phyloP scores from a whole-genome alignment of 176 grass and related monocot species.

The Miscanthus lutarioriparius region DNA sequence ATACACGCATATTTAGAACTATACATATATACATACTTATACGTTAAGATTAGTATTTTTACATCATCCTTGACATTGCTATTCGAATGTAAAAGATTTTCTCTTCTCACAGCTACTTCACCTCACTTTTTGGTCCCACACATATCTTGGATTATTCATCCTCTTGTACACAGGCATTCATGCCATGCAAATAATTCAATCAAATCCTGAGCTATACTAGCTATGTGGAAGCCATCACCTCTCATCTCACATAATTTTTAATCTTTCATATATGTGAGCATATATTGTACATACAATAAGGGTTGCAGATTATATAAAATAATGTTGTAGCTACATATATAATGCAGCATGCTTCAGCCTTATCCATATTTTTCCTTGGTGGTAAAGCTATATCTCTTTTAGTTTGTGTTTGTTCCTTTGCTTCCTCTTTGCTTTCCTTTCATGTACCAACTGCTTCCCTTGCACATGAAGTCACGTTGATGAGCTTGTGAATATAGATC shows the following conservation, averaged over 20 bases:
- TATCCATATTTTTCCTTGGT: constrained; percentile 45
- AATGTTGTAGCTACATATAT: background rate
- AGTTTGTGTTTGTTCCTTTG: constrained; percentile 53
- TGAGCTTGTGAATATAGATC: constrained; percentile 49
- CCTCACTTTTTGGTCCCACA: constrained; percentile 46
- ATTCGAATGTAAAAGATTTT: constrained; percentile 45
- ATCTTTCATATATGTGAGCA: background rate
- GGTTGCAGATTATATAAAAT: background rate
- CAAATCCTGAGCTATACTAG: background rate
- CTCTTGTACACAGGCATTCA: constrained; percentile 38
- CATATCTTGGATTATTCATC: constrained; percentile 31
- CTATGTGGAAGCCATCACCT: background rate
- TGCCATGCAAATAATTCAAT: constrained; percentile 45
- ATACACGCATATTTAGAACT: constrained; percentile 32
- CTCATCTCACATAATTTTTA: background rate
- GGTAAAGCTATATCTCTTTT: constrained; percentile 40
- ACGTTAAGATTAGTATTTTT: constrained; percentile 38
- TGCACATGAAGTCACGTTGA: constrained; percentile 71
- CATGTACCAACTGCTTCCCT: constrained; percentile 71
- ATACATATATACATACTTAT: constrained; percentile 26
- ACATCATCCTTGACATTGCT: constrained; percentile 32
- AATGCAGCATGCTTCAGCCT: constrained; percentile 28
- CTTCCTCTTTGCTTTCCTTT: constrained; percentile 52
- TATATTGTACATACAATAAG: background rate
- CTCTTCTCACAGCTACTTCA: constrained; percentile 27